A percentile compares a stretch with the other conserved stretches of the same genome.
Evolutionary conservation across 2,329 filamentous ascomycete genomes (phyloP).

Genomic region (Didymella pomorum): DNA sequence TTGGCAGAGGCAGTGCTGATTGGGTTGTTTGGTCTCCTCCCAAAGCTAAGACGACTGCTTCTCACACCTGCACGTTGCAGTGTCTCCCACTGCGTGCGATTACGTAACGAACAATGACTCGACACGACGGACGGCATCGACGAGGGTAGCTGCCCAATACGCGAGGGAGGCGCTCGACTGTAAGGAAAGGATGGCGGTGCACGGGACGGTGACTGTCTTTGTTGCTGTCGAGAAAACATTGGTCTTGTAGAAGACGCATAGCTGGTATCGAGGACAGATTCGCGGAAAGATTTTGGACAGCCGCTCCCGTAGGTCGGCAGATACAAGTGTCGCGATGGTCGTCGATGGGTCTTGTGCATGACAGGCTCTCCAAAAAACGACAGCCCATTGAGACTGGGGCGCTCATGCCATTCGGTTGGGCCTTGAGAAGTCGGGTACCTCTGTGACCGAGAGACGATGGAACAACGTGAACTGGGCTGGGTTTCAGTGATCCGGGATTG

Average conservation of each 20-base stretch:
- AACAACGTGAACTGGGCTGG: conserved; percentile 40
- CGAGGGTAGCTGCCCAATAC: conserved; percentile 25
- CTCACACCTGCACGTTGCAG: conserved; percentile 35
- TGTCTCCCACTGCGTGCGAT: conserved; percentile 26
- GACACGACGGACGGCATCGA: conserved; percentile 29
- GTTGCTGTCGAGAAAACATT: conserved; percentile 12
- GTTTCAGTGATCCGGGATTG: conserved; percentile 36
- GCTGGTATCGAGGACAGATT: conserved; percentile 17
- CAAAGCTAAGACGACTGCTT: conserved; percentile 30
- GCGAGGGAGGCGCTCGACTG: conserved; percentile 16
- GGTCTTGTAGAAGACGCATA: conserved; percentile 17
- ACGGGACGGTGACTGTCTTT: conserved; percentile 9
- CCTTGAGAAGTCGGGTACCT: conserved; percentile 18
- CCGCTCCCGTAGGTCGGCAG: conserved; percentile 21
- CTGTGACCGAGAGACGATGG: conserved; percentile 37
- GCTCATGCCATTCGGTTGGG: conserved; percentile 31
- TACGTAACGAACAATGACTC: conserved; percentile 21
- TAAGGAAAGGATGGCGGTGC: conserved; percentile 16
- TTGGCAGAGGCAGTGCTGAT: neutral
- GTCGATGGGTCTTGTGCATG: conserved; percentile 4
- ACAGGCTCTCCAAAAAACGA: conserved; percentile 48
- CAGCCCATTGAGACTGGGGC: conserved; percentile 44
- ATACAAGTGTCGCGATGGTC: conserved; percentile 2
- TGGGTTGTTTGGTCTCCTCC: neutral
- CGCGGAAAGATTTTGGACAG: conserved; percentile 17